Percentiles rank a stretch among this genome's conserved stretches.
Conservation (phyloP, 164 flowering plant genomes). For the Akebia trifoliata region DNA sequence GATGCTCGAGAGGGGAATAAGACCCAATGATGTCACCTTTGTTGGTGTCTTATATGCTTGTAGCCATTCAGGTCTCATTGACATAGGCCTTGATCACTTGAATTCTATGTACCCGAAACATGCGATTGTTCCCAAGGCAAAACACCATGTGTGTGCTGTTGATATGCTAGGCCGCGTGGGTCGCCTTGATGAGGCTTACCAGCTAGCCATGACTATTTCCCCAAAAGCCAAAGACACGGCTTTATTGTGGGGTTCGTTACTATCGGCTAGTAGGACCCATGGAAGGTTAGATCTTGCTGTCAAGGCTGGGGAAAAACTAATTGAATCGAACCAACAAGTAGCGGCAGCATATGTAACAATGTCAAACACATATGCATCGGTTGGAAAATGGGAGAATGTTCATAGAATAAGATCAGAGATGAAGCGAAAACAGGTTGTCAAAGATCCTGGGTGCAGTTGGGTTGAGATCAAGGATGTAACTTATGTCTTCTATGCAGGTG, state of each 20-base stretch:
- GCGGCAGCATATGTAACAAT: constrained; percentile 49
- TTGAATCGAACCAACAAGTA: constrained; percentile 40
- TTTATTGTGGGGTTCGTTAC: constrained; percentile 54
- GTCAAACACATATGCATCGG: constrained; percentile 49
- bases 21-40: constrained; percentile 62
- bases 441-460: constrained; percentile 81
- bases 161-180: constrained; percentile 72
- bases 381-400: constrained; percentile 54
- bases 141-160: constrained; percentile 53
- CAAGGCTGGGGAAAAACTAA: constrained; percentile 42
- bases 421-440: constrained; percentile 42
- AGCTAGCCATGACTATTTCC: constrained; percentile 36
- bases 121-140: constrained; percentile 39
- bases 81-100: constrained; percentile 43
- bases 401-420: constrained; percentile 33
- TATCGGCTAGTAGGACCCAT: constrained; percentile 52
- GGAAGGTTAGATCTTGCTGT: constrained; percentile 51
- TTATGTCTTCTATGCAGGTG: constrained; percentile 48
- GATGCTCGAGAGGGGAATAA: constrained; percentile 45
- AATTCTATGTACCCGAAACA: constrained; percentile 40
- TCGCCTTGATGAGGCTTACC: constrained; percentile 53
- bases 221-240: constrained; percentile 30
- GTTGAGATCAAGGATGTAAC: constrained; percentile 42
- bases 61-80: constrained; percentile 67
- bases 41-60: constrained; percentile 67